phyloP scores from a whole-genome alignment of 1,284 basidiomycete species.

The Inonotus hispidus region DNA sequence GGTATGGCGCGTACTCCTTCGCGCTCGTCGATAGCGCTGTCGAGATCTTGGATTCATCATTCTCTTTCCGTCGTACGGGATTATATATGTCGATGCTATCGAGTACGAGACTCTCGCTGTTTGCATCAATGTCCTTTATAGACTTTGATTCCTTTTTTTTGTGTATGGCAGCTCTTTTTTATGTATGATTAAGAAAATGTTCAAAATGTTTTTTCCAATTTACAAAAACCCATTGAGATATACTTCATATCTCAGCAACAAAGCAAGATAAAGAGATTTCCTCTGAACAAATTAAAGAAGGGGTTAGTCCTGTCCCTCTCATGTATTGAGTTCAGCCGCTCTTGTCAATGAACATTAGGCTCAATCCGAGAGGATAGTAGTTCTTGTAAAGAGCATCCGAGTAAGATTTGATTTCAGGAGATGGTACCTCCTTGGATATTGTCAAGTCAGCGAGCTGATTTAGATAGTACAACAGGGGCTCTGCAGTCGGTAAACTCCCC shows the following conservation, averaged over 20 bases:
- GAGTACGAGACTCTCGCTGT: conserved; percentile 45
- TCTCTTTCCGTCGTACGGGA: conserved; percentile 26
- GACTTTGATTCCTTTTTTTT: conserved; percentile 59
- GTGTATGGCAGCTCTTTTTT: too few species aligned
- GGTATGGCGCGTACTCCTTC: conserved; percentile 50
- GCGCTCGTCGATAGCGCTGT: conserved; percentile 34
- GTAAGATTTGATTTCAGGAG: conserved; percentile 72
- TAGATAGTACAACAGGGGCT: conserved; percentile 40
- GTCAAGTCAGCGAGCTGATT: conserved; percentile 30
- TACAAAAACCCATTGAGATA: too few species aligned
- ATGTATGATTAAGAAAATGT: too few species aligned
- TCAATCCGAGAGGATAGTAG: conserved; percentile 73
- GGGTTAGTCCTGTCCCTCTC: too few species aligned
- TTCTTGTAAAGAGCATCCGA: conserved; percentile 82
- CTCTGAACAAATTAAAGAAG: too few species aligned
- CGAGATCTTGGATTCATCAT: conserved; percentile 24
- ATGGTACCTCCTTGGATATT: conserved; percentile 21
- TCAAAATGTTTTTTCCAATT: too few species aligned
- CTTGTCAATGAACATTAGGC: conserved; percentile 65
- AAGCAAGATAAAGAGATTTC: too few species aligned
- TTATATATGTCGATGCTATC: conserved; percentile 84
- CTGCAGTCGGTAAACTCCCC: conserved; percentile 40
- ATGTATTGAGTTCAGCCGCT: too few species aligned
- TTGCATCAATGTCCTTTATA: conserved; percentile 36
- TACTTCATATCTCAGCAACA: too few species aligned